Evolutionary conservation across 2,329 filamentous ascomycete genomes (phyloP).

Genomic region (Chrysoporthe austroafricana): DNA sequence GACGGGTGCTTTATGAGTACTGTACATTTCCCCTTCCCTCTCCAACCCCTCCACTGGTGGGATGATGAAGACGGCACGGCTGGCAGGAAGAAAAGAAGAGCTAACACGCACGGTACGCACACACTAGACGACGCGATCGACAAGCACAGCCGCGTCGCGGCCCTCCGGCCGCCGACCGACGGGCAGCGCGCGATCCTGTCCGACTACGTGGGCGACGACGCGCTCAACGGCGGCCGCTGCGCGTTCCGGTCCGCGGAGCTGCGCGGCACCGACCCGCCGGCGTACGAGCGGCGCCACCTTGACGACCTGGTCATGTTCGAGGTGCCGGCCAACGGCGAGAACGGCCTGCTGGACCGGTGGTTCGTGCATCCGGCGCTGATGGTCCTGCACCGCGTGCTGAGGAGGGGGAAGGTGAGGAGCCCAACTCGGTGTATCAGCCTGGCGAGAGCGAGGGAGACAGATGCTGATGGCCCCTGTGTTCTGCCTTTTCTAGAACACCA

Average conservation of each 20-base stretch:
- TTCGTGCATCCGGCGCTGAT: slow-evolving; percentile 12
- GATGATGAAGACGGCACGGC: background rate
- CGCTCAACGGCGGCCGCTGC: slow-evolving; percentile 12
- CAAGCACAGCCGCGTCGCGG: slow-evolving; percentile 11
- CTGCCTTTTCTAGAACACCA: background rate
- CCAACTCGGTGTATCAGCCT: background rate
- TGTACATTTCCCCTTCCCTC: background rate
- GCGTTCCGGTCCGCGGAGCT: slow-evolving; percentile 21
- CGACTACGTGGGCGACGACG: slow-evolving; percentile 14
- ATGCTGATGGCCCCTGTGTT: background rate
- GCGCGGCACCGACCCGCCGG: slow-evolving; percentile 16
- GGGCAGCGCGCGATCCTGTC: slow-evolving; percentile 17
- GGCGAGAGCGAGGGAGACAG: background rate
- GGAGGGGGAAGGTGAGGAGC: background rate
- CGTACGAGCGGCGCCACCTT: slow-evolving; percentile 12
- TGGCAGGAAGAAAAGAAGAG: background rate
- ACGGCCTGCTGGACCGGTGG: slow-evolving; percentile 15
- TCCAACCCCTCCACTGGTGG: too few species aligned
- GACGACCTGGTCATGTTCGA: slow-evolving; percentile 22
- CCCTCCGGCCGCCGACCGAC: slow-evolving; percentile 11
- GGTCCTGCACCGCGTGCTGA: background rate
- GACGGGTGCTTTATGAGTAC: slow-evolving; percentile 17
- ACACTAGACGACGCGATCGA: slow-evolving; percentile 20
- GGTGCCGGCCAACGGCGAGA: slow-evolving; percentile 8
- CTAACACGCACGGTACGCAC: background rate